Evolutionary conservation across 2,329 filamentous ascomycete species (phyloP).

Genomic region (Tolypocladium cylindrosporum): DNA sequence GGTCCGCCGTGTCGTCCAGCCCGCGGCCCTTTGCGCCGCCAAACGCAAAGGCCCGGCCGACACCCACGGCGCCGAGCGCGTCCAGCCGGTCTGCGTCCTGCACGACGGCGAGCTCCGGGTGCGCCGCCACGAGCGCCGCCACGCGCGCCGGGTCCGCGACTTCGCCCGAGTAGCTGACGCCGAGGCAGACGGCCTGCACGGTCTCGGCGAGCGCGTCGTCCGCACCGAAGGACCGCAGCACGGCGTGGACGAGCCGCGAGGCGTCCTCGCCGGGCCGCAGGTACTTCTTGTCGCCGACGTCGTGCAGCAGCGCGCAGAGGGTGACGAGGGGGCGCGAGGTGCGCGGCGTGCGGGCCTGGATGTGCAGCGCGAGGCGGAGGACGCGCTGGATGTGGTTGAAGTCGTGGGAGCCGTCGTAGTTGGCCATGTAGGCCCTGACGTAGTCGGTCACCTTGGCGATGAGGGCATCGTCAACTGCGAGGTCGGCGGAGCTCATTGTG

Average conservation of each 20-base stretch:
- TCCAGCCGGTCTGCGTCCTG: slow-evolving; percentile 93
- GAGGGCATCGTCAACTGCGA: slow-evolving; percentile 25
- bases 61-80: slow-evolving; percentile 77
- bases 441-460: slow-evolving; percentile 51
- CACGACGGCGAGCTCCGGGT: slow-evolving; percentile 62
- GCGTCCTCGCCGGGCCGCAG: slow-evolving; percentile 44
- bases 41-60: slow-evolving; percentile 57
- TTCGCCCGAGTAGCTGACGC: slow-evolving; percentile 73
- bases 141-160: slow-evolving; percentile 52
- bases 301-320: slow-evolving; percentile 71
- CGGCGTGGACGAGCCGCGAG: slow-evolving; percentile 41
- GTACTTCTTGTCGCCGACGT: slow-evolving; percentile 84
- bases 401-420: slow-evolving; percentile 81
- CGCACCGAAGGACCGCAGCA: slow-evolving; percentile 49
- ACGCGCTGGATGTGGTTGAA: slow-evolving; percentile 78
- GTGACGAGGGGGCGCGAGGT: slow-evolving; percentile 41
- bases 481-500: slow-evolving; percentile 13
- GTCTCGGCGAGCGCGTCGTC: slow-evolving; percentile 46
- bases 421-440: slow-evolving; percentile 62
- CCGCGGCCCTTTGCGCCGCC: slow-evolving; percentile 52
- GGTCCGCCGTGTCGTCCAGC: slow-evolving; percentile 57
- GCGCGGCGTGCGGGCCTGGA: slow-evolving; percentile 41
- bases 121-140: slow-evolving; percentile 44
- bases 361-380: slow-evolving; percentile 57
- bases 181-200: slow-evolving; percentile 62